phyloP scores from a whole-genome alignment of 2,329 filamentous ascomycete genomes.

The Colletotrichum tanaceti region DNA sequence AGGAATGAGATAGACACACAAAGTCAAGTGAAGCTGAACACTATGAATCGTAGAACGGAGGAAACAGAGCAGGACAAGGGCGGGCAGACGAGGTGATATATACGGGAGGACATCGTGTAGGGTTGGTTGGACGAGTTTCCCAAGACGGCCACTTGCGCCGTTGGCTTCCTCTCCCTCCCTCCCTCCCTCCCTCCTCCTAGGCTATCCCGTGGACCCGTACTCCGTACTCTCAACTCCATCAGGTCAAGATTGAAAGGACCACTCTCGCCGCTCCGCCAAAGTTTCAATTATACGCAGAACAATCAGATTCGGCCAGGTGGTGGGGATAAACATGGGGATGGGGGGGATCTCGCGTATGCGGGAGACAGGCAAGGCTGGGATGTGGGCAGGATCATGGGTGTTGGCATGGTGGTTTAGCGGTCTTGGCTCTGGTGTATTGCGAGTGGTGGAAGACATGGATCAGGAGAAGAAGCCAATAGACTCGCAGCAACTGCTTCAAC shows the following conservation, averaged over 20 bases:
- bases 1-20: constrained; percentile 41
- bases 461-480: constrained; percentile 23
- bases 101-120: constrained; percentile 25
- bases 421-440: constrained; percentile 21
- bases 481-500: not conserved
- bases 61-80: not conserved
- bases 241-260: constrained; percentile 35
- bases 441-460: constrained; percentile 3
- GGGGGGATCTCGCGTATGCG: constrained; percentile 39
- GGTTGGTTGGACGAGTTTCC: constrained; percentile 12
- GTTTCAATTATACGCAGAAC: constrained; percentile 39
- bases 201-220: too few species aligned
- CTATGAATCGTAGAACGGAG: constrained; percentile 29
- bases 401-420: constrained; percentile 15
- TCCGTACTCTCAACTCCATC: constrained; percentile 21
- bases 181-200: too few species aligned
- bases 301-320: constrained; percentile 33
- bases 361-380: constrained; percentile 29
- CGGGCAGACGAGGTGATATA: constrained; percentile 30
- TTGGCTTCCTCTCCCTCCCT: constrained; percentile 13
- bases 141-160: constrained; percentile 29
- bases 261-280: constrained; percentile 39
- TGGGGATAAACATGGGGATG: constrained; percentile 30
- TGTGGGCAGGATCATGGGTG: constrained; percentile 26
- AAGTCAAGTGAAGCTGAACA: constrained; percentile 40